These are phyloP conservation scores for Ophidiomyces ophidiicola DNA, from an alignment of 2,329 filamentous ascomycete species.

Conservation along the genomic window DNA sequence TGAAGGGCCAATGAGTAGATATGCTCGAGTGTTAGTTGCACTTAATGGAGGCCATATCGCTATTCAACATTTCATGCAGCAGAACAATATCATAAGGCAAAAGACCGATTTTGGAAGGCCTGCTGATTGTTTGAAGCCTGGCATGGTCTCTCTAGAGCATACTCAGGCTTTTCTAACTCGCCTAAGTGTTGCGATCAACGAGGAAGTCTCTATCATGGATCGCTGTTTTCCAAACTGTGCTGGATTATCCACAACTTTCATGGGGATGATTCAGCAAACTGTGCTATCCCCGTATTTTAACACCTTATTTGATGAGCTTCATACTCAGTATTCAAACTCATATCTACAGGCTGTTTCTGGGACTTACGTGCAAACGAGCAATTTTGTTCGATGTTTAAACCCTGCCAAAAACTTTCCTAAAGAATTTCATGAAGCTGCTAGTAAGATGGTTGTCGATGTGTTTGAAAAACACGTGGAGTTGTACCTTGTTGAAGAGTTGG, in stretches of 20 bases:
- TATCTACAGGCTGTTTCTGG: constrained; percentile 82
- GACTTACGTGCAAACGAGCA: constrained; percentile 72
- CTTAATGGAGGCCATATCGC: constrained; percentile 70
- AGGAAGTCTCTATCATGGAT: constrained; percentile 68
- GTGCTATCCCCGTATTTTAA: constrained; percentile 75
- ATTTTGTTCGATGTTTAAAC: constrained; percentile 60
- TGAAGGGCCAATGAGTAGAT: constrained; percentile 76
- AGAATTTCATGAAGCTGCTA: constrained; percentile 52
- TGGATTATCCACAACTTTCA: constrained; percentile 61
- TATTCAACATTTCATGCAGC: constrained; percentile 76
- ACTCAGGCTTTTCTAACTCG: constrained; percentile 69
- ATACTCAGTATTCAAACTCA: constrained; percentile 57
- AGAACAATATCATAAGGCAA: constrained; percentile 71
- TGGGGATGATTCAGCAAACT: constrained; percentile 73
- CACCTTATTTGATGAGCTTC: constrained; percentile 73
- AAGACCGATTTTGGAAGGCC: constrained; percentile 59
- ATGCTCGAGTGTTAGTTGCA: constrained; percentile 70
- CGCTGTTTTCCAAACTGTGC: constrained; percentile 64
- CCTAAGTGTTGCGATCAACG: constrained; percentile 63
- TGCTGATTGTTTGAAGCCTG: constrained; percentile 66
- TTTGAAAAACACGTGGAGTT: constrained; percentile 92
- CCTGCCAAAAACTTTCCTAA: constrained; percentile 49
- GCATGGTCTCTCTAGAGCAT: constrained; percentile 64
- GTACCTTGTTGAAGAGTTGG: constrained; percentile 83
- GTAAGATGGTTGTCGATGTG: constrained; percentile 54